Base-by-base conservation (phyloP, 2,329 filamentous ascomycete species). In the Erysiphe pulchra region DNA sequence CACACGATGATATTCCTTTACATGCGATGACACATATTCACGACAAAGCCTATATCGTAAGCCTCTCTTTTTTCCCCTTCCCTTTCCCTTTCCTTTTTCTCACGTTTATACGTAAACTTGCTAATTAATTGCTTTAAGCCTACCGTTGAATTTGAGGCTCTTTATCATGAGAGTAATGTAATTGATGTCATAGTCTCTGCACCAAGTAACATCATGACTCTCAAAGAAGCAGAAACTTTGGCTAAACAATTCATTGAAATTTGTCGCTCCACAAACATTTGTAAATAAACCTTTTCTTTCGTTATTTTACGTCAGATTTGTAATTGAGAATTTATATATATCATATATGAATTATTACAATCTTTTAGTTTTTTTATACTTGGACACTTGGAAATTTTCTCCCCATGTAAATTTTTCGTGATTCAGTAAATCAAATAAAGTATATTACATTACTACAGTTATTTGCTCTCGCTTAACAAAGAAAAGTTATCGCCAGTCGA, bases 101-200 rank as follows among this genome's bases (percentile, higher is more conserved):
- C 9, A 34, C 12, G 2, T 14, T 11, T 38, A 16, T 38, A 14
- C 11, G 14, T 33, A 34, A 32, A 28, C 9, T 40, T 18, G 33
- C 34, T 46, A 41, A 34, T 31, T 20, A 30, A 10, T 42, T 10
- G 11, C n/a, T 18, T 38, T 32, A 36, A 59, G 56, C 49, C 55
- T 33, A 50, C 55, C 0, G 45, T 59, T 5, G 57, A 59, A 54
- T 46, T 59, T 24, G 57, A 59, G 38, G 24, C 8, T 8, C 42
- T 59, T 0, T 50, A 53, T 40, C 54, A 56, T 38, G 44, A 50
- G 7, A 49, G 49, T 13, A 45, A 43, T 24, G 45, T 43, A 28
- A 28, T 58, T 14, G 56, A 57, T 47, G 46, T 59, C 39, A 55
- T 56, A 2, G 45, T 59, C 10, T 59, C 58, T 48, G 55, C 50